These are phyloP conservation scores for Inonotus hispidus DNA, from an alignment of 1,284 basidiomycete species.

Conservation along the genomic window DNA sequence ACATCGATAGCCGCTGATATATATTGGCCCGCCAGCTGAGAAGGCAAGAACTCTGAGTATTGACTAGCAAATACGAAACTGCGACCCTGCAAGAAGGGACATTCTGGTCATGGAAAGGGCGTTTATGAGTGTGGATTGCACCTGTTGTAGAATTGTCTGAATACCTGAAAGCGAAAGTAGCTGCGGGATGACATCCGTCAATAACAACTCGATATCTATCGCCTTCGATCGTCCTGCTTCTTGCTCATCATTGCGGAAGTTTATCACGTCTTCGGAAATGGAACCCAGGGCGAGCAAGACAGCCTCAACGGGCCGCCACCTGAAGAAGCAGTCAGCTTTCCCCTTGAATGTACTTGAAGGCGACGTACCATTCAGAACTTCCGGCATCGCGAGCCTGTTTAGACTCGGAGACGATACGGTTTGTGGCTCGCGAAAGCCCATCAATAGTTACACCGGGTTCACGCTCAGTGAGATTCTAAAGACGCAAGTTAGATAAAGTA, in stretches of 20 bases:
- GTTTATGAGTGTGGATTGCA: not conserved
- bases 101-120: conserved; percentile 41
- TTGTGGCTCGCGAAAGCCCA: conserved; percentile 56
- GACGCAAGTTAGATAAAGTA: conserved; percentile 2
- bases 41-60: conserved; percentile 71
- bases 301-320: conserved; percentile 90
- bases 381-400: conserved; percentile 49
- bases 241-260: conserved; percentile 71
- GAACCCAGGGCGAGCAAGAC: conserved; percentile 82
- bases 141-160: conserved; percentile 19
- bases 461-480: conserved; percentile 69
- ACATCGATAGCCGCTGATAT: conserved; percentile 82
- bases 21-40: conserved; percentile 74
- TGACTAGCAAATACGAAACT: conserved; percentile 94
- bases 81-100: conserved; percentile 89
- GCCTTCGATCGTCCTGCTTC: conserved; percentile 56
- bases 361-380: conserved; percentile 45
- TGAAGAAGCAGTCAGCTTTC: conserved; percentile 26
- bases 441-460: conserved; percentile 50
- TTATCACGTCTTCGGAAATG: conserved; percentile 71
- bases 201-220: conserved; percentile 74
- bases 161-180: conserved; percentile 62
- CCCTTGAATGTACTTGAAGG: not conserved
- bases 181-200: conserved; percentile 76
- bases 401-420: conserved; percentile 50